Base-by-base conservation (phyloP, 768 basidiomycete species). In the Tubosaeta sp. region DNA sequence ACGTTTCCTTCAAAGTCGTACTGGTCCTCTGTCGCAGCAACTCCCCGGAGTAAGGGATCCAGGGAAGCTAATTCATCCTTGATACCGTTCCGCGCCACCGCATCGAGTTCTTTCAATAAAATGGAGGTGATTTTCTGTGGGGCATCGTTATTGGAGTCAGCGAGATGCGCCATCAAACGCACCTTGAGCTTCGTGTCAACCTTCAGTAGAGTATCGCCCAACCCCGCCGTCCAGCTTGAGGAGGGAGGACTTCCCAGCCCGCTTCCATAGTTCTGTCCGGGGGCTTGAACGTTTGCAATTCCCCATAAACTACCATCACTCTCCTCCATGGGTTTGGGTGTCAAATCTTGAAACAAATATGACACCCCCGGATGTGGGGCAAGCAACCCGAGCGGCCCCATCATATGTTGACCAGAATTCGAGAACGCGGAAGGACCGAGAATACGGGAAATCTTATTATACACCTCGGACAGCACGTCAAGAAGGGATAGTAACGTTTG, bases 151-250 rank as follows among this genome's bases (percentile, higher is more conserved):
- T 49, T 31, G 0, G 22, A 16, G 24, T 38, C 25, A 21, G 29
- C n/a, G 49, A 18, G 32, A 39, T 16, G 19, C 8, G 4, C 21
- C 24, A 18, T 25, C 30, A 27, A 49, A 70, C 78, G 46, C 41
- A 90, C 91, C 76, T 92, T 94, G 59, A 95, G 78, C 68, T 88
- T 89, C 29, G 76, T 74, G 64, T 95, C 93, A 38, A 91, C 82
- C 69, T 92, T 93, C 36, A 84, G 58, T 10, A 94, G 77, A 65
- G 82, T 79, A 46, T 94, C 92, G 6, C 81, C 83, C n/a, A 83
- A 64, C 9, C 72, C 67, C 9, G 79, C 70, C 13, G 77, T 82
- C 86, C 84, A 88, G 47, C 71, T 72, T n/a, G 76, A 70, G 14
- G 76, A 70, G 14, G 83, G 82, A 0, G 82, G 79, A 58, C 76